phyloP scores from a whole-genome alignment of 2,329 filamentous ascomycete species.

The Pochonia chlamydosporia region DNA sequence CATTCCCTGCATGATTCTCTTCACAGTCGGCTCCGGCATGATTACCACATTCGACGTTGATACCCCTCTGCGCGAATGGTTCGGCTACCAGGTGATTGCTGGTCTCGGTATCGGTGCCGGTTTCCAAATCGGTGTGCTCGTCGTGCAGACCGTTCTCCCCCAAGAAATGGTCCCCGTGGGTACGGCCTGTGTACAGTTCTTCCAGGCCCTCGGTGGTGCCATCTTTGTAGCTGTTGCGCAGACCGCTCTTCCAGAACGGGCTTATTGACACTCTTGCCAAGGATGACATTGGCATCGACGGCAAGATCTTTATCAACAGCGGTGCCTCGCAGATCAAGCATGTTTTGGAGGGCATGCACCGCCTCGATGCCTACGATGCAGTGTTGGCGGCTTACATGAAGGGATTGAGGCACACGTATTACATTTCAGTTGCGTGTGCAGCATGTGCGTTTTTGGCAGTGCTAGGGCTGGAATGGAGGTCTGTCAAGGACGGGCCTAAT shows the following conservation, averaged over 20 bases:
- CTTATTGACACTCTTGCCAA: conserved; percentile 46
- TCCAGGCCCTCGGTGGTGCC: conserved; percentile 60
- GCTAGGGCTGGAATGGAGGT: conserved; percentile 45
- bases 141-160: conserved; percentile 46
- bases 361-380: conserved; percentile 32
- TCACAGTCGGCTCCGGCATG: conserved; percentile 44
- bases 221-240: conserved; percentile 60
- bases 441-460: conserved; percentile 37
- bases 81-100: conserved; percentile 51
- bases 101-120: conserved; percentile 47
- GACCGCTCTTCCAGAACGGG: conserved; percentile 60
- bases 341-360: conserved; percentile 35
- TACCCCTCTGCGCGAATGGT: conserved; percentile 45
- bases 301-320: conserved; percentile 42
- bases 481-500: conserved; percentile 38
- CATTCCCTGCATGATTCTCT: conserved; percentile 34
- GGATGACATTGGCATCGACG: conserved; percentile 39
- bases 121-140: conserved; percentile 42
- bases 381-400: conserved; percentile 44
- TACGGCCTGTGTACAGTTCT: conserved; percentile 51
- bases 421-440: conserved; percentile 44
- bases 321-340: conserved; percentile 44
- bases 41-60: conserved; percentile 45
- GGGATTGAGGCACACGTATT: conserved; percentile 45
- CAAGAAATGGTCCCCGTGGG: conserved; percentile 43